phyloP scores from a whole-genome alignment of 2,329 filamentous ascomycete genomes.

The Pseudogymnoascus sp. region DNA sequence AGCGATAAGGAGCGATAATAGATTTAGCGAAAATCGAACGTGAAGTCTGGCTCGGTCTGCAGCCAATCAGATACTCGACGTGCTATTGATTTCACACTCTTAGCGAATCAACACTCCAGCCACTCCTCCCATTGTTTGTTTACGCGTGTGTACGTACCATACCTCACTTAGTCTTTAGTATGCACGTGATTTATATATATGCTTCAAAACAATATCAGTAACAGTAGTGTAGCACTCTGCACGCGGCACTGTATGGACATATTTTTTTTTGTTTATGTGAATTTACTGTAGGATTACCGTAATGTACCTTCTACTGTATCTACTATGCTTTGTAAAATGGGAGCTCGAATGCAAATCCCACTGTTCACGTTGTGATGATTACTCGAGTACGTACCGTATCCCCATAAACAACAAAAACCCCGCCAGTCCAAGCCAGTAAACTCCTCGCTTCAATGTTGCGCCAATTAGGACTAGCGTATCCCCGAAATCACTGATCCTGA shows the following conservation, averaged over 20 bases:
- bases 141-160: background rate
- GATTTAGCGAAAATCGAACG: background rate
- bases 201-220: background rate
- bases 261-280: background rate
- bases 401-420: background rate
- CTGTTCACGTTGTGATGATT: background rate
- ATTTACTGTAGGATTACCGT: background rate
- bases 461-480: slow-evolving; percentile 1
- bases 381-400: background rate
- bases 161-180: background rate
- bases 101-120: background rate
- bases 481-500: slow-evolving; percentile 3
- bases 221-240: background rate
- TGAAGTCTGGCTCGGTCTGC: background rate
- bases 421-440: background rate
- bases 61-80: background rate
- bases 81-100: background rate
- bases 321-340: background rate
- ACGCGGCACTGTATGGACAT: background rate
- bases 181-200: background rate
- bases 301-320: background rate
- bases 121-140: background rate
- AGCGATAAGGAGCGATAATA: background rate
- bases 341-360: background rate
- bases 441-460: background rate